Percentiles rank a stretch among this genome's conserved stretches.
phyloP scores from a whole-genome alignment of 257 asterid genomes.

The Thymus mandschuricus region DNA sequence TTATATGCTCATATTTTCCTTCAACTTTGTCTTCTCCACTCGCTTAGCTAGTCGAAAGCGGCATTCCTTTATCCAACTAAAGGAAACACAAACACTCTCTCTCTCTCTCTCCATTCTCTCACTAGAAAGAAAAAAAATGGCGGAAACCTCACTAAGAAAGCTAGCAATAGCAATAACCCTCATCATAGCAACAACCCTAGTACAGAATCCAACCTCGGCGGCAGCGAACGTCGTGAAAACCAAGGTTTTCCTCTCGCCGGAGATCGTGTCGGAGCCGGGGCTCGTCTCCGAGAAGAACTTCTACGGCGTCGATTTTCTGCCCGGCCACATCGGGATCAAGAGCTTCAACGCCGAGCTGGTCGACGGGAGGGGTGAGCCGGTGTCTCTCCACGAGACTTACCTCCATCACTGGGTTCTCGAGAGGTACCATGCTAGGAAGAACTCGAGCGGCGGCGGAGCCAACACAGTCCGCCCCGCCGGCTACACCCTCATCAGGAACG shows the following conservation, averaged over 20 bases:
- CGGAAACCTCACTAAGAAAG: not conserved
- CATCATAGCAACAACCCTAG: not conserved
- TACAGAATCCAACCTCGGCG: conserved; percentile 14
- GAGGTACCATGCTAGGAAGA: conserved; percentile 33
- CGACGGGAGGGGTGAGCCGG: conserved; percentile 56
- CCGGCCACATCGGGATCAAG: conserved; percentile 68
- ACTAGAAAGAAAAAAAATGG: not conserved
- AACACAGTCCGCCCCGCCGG: conserved; percentile 19
- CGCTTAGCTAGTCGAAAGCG: too few relatives aligned
- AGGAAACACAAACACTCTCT: too few relatives aligned
- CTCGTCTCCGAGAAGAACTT: conserved; percentile 53
- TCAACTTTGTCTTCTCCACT: too few relatives aligned
- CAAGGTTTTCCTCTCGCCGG: conserved; percentile 57
- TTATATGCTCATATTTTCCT: too few relatives aligned
- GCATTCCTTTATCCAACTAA: too few relatives aligned
- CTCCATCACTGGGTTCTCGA: conserved; percentile 69
- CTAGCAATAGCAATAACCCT: conserved; percentile 15
- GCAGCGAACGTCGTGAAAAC: conserved; percentile 40
- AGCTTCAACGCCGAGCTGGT: conserved; percentile 57
- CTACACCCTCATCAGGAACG: conserved; percentile 36
- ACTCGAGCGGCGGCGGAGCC: not conserved
- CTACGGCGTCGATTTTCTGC: conserved; percentile 56
- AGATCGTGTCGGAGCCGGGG: conserved; percentile 58
- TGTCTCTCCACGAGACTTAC: conserved; percentile 67
- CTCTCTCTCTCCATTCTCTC: not conserved